Base-by-base conservation (phyloP, 345 rosid species). In the Theobroma cacao region DNA sequence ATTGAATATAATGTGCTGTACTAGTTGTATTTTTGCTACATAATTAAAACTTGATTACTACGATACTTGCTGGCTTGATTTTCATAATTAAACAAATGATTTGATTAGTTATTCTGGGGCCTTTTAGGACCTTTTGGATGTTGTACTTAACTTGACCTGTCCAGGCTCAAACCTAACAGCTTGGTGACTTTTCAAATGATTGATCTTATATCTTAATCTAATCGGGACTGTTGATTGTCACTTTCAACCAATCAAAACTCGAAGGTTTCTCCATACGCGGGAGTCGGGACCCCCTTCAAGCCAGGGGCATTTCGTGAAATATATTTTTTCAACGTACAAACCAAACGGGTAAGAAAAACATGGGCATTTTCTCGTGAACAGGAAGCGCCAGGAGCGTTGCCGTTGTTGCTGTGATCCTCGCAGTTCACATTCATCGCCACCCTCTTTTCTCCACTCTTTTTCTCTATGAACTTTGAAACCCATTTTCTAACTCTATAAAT, bases 311-410 rank as follows among this genome's bases (percentile, higher is more conserved):
- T 69, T 28, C 30, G 52, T 47, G 2, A 48, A 41, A 5, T 41
- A 6, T 11, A 7, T 45, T 17, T 28, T 47, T 47, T 69, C 40
- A 28, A 7, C 58, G 15, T 30, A 52, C 40, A 15, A 41, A 41
- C 45, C 45, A 41, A 69, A 24, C 68, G 17, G 26, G 43, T 75
- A 24, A 55, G 47, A 7, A 40, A 60, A 43, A 48, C 17, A 9
- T 48, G 31, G 31, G 59, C 78, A 8, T 30, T 64, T 60, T 20
- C 78, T 62, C 78, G 70, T 61, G 78, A 61, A 75, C 47, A 45
- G 12, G 78, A 43, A 75, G 78, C 78, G 78, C 60, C 60, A 43
- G 69, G 68, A 75, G 69, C 59, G 58, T 17, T 71, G 17, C 20
- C 31, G 22, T 20, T 31, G 18, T 55, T 47, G 52, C 5, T 14